Conservation (phyloP, 192 early-diverging fungal species). For the Podochytrium sp. region DNA sequence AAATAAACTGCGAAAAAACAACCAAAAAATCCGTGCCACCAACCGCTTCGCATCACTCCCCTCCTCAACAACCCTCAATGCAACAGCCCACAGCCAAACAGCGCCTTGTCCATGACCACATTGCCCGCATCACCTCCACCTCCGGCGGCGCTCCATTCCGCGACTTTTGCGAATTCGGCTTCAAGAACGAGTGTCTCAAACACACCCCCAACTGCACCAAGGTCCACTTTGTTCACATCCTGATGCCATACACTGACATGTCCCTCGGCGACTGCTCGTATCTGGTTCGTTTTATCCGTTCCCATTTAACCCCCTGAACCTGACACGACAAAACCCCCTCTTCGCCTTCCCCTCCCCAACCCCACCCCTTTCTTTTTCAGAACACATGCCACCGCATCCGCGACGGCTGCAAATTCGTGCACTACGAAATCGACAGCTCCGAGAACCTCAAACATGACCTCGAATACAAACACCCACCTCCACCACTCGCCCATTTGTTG, state of each 20-base stretch:
- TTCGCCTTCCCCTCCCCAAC: background rate
- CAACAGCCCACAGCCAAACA: conserved; percentile 21
- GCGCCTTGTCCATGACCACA: background rate
- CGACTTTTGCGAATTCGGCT: conserved; percentile 54
- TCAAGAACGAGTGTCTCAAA: conserved; percentile 45
- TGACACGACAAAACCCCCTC: background rate
- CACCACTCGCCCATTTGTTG: conserved; percentile 34
- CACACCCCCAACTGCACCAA: conserved; percentile 18
- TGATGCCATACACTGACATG: conserved; percentile 52
- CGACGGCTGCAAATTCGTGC: conserved; percentile 65
- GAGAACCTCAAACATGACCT: conserved; percentile 11
- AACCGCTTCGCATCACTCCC: too few relatives aligned
- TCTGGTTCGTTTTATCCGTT: background rate
- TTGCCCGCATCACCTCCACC: background rate
- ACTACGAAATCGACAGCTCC: conserved; percentile 60
- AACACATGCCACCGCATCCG: conserved; percentile 66
- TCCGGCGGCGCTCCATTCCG: conserved; percentile 36
- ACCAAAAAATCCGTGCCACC: too few relatives aligned
- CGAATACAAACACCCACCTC: conserved; percentile 21
- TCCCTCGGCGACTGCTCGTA: conserved; percentile 68
- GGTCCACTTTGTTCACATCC: conserved; percentile 59
- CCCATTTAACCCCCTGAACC: background rate
- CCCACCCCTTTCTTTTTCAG: conserved; percentile 28
- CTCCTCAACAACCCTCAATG: too few relatives aligned
- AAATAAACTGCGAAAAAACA: too few relatives aligned